Conservation (phyloP, 2,329 filamentous ascomycete species). For the Nothophaeocryptopus gaeumannii region DNA sequence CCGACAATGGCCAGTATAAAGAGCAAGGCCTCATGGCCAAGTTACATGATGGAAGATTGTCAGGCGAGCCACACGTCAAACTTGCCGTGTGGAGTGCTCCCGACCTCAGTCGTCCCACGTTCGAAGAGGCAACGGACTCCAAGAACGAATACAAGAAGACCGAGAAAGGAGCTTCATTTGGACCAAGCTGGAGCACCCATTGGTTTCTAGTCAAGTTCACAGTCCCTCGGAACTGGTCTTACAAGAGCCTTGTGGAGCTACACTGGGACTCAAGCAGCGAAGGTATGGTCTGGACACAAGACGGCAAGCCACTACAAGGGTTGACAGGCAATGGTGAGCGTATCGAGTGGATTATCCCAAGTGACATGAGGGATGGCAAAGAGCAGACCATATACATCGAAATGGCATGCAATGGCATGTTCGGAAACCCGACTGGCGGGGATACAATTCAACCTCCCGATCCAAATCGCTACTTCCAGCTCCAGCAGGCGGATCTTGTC, state of each 20-base stretch:
- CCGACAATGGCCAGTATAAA: constrained; percentile 64
- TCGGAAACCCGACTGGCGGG: constrained; percentile 82
- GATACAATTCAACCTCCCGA: constrained; percentile 85
- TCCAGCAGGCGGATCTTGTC: constrained; percentile 78
- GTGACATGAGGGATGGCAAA: constrained; percentile 76
- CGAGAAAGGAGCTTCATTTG: constrained; percentile 74
- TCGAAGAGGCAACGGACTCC: constrained; percentile 71
- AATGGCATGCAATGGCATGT: constrained; percentile 99
- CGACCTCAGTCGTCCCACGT: constrained; percentile 73
- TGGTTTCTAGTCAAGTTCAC: constrained; percentile 88
- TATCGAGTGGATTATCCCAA: constrained; percentile 85
- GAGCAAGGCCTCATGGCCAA: constrained; percentile 54
- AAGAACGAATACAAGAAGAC: constrained; percentile 70
- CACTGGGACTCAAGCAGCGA: constrained; percentile 96
- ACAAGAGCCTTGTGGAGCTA: constrained; percentile 84
- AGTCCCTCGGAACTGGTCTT: constrained; percentile 67
- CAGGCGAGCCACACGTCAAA: constrained; percentile 73
- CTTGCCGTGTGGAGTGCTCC: constrained; percentile 68
- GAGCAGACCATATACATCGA: constrained; percentile 91
- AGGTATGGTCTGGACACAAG: constrained; percentile 86
- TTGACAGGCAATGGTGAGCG: constrained; percentile 87
- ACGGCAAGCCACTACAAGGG: constrained; percentile 87
- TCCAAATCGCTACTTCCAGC: constrained; percentile 75
- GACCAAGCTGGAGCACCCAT: constrained; percentile 94
- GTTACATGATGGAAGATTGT: constrained; percentile 65